phyloP scores from a whole-genome alignment of 1,139 yeast genomes.

The Zygosaccharomyces pseudobailii region DNA sequence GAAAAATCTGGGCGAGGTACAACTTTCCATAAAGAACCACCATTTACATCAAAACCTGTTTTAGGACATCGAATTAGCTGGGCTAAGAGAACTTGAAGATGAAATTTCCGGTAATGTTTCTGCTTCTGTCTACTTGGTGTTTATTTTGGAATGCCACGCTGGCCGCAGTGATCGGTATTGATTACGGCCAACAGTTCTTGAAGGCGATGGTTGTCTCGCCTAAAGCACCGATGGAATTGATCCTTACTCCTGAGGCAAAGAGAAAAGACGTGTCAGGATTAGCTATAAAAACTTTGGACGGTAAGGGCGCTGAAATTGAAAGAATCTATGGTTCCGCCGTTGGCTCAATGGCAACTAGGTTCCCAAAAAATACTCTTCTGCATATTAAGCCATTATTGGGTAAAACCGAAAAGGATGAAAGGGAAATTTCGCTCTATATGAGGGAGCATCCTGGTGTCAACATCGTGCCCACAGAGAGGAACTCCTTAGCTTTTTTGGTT shows the following conservation, averaged over 20 bases:
- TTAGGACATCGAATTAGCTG: no score
- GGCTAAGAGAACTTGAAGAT: not conserved
- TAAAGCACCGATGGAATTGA: constrained; percentile 79
- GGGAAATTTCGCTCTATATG: constrained; percentile 43
- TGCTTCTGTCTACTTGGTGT: constrained; percentile 1
- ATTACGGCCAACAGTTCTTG: constrained; percentile 82
- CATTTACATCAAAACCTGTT: no score
- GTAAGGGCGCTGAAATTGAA: constrained; percentile 47
- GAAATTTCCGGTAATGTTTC: not conserved
- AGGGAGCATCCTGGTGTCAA: constrained; percentile 58
- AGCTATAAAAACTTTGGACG: constrained; percentile 49
- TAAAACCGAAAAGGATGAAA: constrained; percentile 46
- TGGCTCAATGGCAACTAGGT: constrained; percentile 62
- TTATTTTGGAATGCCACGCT: constrained; percentile 15
- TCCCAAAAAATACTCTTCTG: constrained; percentile 66
- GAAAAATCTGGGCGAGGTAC: not conserved
- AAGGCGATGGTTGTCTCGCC: constrained; percentile 92
- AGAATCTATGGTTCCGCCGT: constrained; percentile 79
- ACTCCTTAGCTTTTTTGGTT: constrained; percentile 53
- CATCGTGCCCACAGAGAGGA: constrained; percentile 45
- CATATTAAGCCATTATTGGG: constrained; percentile 74
- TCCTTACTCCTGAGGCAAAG: constrained; percentile 84
- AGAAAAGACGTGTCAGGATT: constrained; percentile 83
- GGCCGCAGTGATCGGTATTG: constrained; percentile 79
- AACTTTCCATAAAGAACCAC: not conserved